Evolutionary conservation across 2,329 filamentous ascomycete genomes (phyloP).

Genomic region (Moelleriella libera): DNA sequence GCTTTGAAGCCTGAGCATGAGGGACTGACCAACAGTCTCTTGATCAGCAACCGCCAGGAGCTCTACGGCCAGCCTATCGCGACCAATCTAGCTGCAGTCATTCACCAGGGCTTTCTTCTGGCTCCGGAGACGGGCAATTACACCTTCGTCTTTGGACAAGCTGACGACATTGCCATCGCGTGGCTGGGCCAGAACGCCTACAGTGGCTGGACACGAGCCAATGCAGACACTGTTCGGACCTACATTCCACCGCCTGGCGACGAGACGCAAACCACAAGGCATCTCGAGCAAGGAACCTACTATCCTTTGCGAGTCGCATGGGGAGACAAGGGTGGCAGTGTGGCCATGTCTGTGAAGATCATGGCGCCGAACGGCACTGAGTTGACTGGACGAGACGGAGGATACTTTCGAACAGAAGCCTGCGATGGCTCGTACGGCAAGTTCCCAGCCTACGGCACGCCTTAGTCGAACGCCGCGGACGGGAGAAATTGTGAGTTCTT

Average conservation of each 20-base stretch:
- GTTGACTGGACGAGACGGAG: slow-evolving; percentile 5
- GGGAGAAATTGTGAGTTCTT: neutral
- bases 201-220: slow-evolving; percentile 5
- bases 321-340: slow-evolving; percentile 5
- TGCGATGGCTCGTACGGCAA: slow-evolving; percentile 6
- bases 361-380: slow-evolving; percentile 5
- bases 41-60: slow-evolving; percentile 1
- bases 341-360: slow-evolving; percentile 6
- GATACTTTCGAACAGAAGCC: slow-evolving; percentile 6
- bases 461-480: neutral
- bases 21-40: slow-evolving; percentile 4
- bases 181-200: slow-evolving; percentile 5
- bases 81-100: slow-evolving; percentile 4
- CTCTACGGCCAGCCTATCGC: slow-evolving; percentile 3
- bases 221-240: slow-evolving; percentile 5
- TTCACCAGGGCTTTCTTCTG: slow-evolving; percentile 6
- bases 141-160: slow-evolving; percentile 6
- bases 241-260: slow-evolving; percentile 7
- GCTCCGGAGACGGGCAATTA: slow-evolving; percentile 6
- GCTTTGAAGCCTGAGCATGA: slow-evolving; percentile 2
- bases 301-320: slow-evolving; percentile 5
- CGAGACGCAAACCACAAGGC: slow-evolving; percentile 4
- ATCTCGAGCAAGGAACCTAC: slow-evolving; percentile 5
- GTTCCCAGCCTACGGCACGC: slow-evolving; percentile 4
- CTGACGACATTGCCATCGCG: slow-evolving; percentile 5